A percentile compares a stretch with the other conserved stretches of the same genome.
These are phyloP conservation scores for Leishmania guyanensis DNA, from an alignment of 208 protist genomes.

Conservation along the genomic window DNA sequence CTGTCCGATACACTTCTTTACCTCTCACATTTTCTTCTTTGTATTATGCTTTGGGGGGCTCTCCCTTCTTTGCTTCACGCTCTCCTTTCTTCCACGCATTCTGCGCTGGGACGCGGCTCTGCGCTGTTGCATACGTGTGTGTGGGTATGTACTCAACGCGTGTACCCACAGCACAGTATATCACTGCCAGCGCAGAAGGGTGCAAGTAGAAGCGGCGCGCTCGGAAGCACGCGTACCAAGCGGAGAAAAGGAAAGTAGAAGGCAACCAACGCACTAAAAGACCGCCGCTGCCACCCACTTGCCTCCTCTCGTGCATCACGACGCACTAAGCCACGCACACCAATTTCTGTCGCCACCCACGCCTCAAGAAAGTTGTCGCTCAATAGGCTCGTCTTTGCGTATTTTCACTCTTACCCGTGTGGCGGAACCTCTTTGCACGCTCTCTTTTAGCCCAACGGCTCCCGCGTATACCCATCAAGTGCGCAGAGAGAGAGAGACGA, in stretches of 20 bases:
- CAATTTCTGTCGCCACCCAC: background rate
- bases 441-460: background rate
- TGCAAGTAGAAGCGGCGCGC: background rate
- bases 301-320: background rate
- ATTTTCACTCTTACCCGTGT: background rate
- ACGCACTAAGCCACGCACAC: background rate
- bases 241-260: background rate
- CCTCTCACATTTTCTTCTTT: no score
- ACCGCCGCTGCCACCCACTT: background rate
- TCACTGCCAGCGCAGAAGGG: background rate
- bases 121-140: background rate
- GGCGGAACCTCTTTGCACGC: no score
- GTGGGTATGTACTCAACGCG: background rate
- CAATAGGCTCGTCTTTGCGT: background rate
- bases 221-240: background rate
- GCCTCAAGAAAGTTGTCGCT: background rate
- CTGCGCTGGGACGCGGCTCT: no score
- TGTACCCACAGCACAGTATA: background rate
- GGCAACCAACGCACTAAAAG: background rate
- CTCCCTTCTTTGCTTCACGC: background rate
- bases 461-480: background rate
- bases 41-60: no score
- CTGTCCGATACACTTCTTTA: no score
- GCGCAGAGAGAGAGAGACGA: background rate
- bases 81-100: background rate